phyloP scores from a whole-genome alignment of 331 rosid species.

The Quercus lobata region DNA sequence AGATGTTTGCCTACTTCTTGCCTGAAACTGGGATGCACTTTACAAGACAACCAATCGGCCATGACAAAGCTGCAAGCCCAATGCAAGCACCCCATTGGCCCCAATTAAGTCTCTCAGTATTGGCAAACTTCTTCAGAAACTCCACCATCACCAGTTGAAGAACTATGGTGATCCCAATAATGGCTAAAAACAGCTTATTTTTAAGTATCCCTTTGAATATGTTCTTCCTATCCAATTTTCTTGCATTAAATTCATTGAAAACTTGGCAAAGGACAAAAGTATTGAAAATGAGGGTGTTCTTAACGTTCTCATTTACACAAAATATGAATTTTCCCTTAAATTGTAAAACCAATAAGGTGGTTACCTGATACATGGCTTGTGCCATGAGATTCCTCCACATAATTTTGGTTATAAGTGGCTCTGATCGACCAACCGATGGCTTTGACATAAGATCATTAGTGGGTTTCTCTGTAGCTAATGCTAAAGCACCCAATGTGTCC shows the following conservation, averaged over 20 bases:
- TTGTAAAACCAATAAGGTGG: constrained; percentile 23
- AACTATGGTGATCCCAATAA: constrained; percentile 23
- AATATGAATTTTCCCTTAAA: constrained; percentile 38
- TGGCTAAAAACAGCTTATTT: constrained; percentile 29
- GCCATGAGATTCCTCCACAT: constrained; percentile 44
- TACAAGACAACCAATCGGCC: constrained; percentile 46
- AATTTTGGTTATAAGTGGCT: constrained; percentile 33
- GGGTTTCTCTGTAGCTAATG: constrained; percentile 37
- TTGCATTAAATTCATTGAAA: constrained; percentile 43
- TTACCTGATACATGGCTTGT: constrained; percentile 39
- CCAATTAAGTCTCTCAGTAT: constrained; percentile 34
- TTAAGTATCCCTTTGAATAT: constrained; percentile 23
- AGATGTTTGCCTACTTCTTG: not conserved
- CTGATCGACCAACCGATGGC: constrained; percentile 18
- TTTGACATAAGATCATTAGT: constrained; percentile 30
- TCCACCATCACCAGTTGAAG: constrained; percentile 47
- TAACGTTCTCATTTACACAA: constrained; percentile 23
- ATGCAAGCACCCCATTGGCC: constrained; percentile 38
- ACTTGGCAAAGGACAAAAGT: constrained; percentile 39
- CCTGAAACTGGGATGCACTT: constrained; percentile 34
- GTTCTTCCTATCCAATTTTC: constrained; percentile 39
- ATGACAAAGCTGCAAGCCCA: constrained; percentile 37
- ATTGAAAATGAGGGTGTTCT: constrained; percentile 38
- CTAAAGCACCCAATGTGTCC: constrained; percentile 48
- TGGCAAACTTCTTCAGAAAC: constrained; percentile 34